Evolutionary conservation across 202 grass and related monocot species (phyloP).

Genomic region (Schoenoplectus tabernaemontani): DNA sequence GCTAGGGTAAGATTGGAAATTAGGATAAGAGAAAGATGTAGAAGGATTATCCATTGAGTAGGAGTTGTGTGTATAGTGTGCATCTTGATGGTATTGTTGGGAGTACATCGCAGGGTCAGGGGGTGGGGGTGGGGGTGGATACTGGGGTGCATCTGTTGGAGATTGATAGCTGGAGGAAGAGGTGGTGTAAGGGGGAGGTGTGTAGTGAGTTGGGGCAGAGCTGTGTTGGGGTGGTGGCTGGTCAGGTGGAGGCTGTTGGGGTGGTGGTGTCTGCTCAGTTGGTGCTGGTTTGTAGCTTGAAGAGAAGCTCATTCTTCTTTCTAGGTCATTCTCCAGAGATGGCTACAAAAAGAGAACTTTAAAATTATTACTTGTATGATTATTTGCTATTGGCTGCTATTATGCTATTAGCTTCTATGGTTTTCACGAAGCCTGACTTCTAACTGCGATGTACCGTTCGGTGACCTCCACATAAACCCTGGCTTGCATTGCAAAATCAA

Average conservation of each 20-base stretch:
- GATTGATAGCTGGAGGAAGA: background rate
- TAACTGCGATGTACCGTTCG: too few relatives aligned
- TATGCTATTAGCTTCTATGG: background rate
- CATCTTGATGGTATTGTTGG: constrained; percentile 41
- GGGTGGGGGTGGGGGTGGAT: background rate
- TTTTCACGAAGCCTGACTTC: too few relatives aligned
- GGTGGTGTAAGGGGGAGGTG: constrained; percentile 16
- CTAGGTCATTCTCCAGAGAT: constrained; percentile 38
- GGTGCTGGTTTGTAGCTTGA: constrained; percentile 36
- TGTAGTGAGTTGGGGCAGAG: constrained; percentile 6
- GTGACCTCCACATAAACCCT: too few relatives aligned
- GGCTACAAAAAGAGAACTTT: background rate
- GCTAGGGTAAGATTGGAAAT: constrained; percentile 92
- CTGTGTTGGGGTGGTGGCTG: background rate
- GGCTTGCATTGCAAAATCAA: too few relatives aligned
- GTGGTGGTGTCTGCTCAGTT: background rate
- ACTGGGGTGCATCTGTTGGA: constrained; percentile 8
- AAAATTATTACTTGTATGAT: background rate
- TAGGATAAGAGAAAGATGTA: constrained; percentile 60
- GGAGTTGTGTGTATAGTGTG: constrained; percentile 41
- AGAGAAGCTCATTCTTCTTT: constrained; percentile 52
- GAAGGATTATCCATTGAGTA: constrained; percentile 46
- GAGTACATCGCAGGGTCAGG: constrained; percentile 3
- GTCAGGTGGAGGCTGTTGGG: constrained; percentile 7
- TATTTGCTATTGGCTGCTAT: background rate